Percentiles rank a stretch among this genome's conserved stretches.
These are phyloP conservation scores for Saccharomycopsis oosterbeekiorum DNA, from an alignment of 805 yeast genomes.

Conservation along the genomic window DNA sequence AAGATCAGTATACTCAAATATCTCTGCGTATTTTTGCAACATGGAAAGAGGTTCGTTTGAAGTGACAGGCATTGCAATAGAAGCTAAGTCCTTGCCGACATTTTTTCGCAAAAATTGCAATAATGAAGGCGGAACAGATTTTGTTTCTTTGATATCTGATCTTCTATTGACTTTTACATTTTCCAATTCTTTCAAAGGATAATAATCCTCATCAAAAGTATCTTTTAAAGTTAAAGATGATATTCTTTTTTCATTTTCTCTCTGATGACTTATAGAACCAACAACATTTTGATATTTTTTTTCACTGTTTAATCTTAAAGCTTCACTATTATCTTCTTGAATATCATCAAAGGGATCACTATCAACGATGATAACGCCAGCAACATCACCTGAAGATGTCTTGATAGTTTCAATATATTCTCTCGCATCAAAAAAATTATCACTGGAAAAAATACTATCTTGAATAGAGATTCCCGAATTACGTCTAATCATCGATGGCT, in stretches of 20 bases:
- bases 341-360: constrained; percentile 25
- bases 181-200: constrained; percentile 48
- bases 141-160: constrained; percentile 46
- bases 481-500: background rate
- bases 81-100: constrained; percentile 81
- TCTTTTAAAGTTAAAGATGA: background rate
- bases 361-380: constrained; percentile 48
- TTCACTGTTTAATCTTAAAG: constrained; percentile 8
- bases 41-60: constrained; percentile 86
- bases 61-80: constrained; percentile 88
- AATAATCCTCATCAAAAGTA: constrained; percentile 32
- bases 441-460: constrained; percentile 29
- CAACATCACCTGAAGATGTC: constrained; percentile 36
- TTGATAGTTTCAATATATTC: constrained; percentile 43
- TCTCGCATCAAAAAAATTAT: constrained; percentile 60
- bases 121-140: constrained; percentile 70
- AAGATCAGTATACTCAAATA: constrained; percentile 64
- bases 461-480: constrained; percentile 1
- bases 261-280: constrained; percentile 3
- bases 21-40: constrained; percentile 70
- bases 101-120: constrained; percentile 74
- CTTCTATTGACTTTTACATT: constrained; percentile 39
- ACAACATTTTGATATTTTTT: constrained; percentile 12
- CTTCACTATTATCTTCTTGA: constrained; percentile 18
- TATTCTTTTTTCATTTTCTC: constrained; percentile 4